Evolutionary conservation across 371 early-diverging fungal species (phyloP), one percentile per base, ranked within the genome.

Genomic region (Mucor velutinosus): DNA sequence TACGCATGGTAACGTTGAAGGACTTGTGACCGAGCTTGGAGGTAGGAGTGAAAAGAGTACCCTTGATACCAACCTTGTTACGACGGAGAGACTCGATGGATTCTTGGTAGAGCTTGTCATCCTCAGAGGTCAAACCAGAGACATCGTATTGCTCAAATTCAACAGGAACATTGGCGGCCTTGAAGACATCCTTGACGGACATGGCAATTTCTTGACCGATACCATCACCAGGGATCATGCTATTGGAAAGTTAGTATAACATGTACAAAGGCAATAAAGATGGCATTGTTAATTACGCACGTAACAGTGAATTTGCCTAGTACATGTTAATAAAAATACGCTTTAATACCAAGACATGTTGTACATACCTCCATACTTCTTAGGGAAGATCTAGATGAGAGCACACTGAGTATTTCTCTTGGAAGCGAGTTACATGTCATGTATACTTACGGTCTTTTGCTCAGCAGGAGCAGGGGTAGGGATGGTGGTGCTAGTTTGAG

Each of bases 191-290:
- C 87, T 97, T 96, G 65, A 98, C 96, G 21, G 97, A 87, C 27
- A 82, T 76, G 65, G 96, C 89, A 69, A 95, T 87, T 79, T 98
- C 99, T 74, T 89, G 88, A 66, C 99, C 99, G 65, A 97, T 92
- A 81, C 99, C 99, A 77, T 98, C 99, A 74, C 99, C 99, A 53
- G 98, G 99, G 73, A 98, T 95, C 61, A 98, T 82, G 21, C n/a
- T n/a, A n/a, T n/a, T n/a, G n/a, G n/a, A n/a, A n/a, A n/a, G n/a
- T n/a, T n/a, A n/a, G n/a, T n/a, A n/a, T n/a, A n/a, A n/a, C n/a
- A n/a, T n/a, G n/a, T n/a, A n/a, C n/a, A n/a, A n/a, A n/a, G n/a
- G n/a, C n/a, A n/a, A n/a, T n/a, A n/a, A n/a, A n/a, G n/a, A n/a
- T n/a, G n/a, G n/a, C n/a, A n/a, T n/a, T n/a, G n/a, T n/a, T n/a